Evolutionary conservation across 768 basidiomycete species (phyloP).

Genomic region (Cubamyces lactineus): DNA sequence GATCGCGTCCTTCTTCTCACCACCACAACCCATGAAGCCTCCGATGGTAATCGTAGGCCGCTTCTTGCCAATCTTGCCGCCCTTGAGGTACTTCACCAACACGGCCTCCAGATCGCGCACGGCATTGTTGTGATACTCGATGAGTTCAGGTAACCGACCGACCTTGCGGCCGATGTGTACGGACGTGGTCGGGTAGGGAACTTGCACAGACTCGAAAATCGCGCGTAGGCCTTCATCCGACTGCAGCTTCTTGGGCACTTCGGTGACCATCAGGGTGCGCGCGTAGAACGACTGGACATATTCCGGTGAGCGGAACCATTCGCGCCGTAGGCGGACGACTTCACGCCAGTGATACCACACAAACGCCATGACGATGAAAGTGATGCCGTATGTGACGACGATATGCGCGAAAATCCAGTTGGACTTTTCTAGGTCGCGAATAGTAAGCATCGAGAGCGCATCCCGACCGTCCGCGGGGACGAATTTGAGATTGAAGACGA

Average conservation of each 20-base stretch:
- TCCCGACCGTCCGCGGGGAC: slow-evolving; percentile 57
- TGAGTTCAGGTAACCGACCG: slow-evolving; percentile 85
- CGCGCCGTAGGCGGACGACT: slow-evolving; percentile 78
- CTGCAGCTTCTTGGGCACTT: slow-evolving; percentile 79
- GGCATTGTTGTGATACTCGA: slow-evolving; percentile 91
- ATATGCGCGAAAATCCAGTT: slow-evolving; percentile 83
- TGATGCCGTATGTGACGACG: slow-evolving; percentile 80
- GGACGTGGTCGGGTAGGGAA: slow-evolving; percentile 90
- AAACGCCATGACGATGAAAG: slow-evolving; percentile 68
- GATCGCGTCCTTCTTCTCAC: slow-evolving; percentile 87
- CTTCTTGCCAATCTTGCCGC: slow-evolving; percentile 74
- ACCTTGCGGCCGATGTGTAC: slow-evolving; percentile 89
- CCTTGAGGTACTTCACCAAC: slow-evolving; percentile 89
- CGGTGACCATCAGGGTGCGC: slow-evolving; percentile 82
- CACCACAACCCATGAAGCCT: slow-evolving; percentile 81
- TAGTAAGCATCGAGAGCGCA: slow-evolving; percentile 79
- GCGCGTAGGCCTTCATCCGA: slow-evolving; percentile 82
- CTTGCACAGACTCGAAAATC: slow-evolving; percentile 68
- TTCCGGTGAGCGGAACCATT: slow-evolving; percentile 90
- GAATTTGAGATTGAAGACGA: slow-evolving; percentile 77
- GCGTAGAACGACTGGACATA: slow-evolving; percentile 92
- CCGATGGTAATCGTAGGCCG: slow-evolving; percentile 83
- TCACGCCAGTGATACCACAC: slow-evolving; percentile 75
- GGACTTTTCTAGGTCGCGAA: slow-evolving; percentile 73
- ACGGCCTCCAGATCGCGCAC: slow-evolving; percentile 91